Percentiles rank a stretch among this genome's conserved stretches.
phyloP scores from a whole-genome alignment of 345 rosid genomes.

The Brassica incana region DNA sequence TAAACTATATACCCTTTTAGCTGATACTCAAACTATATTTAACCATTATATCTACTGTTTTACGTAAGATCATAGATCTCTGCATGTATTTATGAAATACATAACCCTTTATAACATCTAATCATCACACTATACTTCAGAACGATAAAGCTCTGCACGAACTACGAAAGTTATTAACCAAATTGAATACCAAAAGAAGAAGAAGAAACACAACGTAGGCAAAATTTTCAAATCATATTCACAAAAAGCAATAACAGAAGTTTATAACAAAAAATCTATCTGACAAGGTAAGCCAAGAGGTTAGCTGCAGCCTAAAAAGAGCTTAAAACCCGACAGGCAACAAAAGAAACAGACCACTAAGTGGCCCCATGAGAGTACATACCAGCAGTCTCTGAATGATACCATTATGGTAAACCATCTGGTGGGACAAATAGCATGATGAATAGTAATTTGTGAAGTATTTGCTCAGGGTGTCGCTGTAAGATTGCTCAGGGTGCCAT shows the following conservation, averaged over 20 bases:
- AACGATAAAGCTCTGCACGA: constrained; percentile 1
- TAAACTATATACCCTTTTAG: not conserved
- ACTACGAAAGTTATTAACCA: not conserved
- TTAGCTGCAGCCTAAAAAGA: not conserved
- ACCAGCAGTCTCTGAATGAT: constrained; percentile 77
- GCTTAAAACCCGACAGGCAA: not conserved
- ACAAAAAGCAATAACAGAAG: constrained; percentile 1
- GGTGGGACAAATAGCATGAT: constrained; percentile 80
- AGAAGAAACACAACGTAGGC: constrained; percentile 1
- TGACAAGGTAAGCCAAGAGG: not conserved
- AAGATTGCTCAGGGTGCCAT: constrained; percentile 61
- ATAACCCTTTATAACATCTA: not conserved
- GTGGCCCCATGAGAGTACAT: constrained; percentile 28
- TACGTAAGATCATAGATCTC: not conserved
- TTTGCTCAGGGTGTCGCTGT: constrained; percentile 60
- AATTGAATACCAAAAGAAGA: constrained; percentile 1
- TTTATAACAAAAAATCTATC: not conserved
- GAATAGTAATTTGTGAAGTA: constrained; percentile 71
- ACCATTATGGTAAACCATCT: constrained; percentile 71
- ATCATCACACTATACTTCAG: not conserved
- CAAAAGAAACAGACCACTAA: not conserved
- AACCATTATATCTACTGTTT: constrained; percentile 4
- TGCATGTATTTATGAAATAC: not conserved
- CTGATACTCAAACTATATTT: not conserved
- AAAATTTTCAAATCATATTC: constrained; percentile 1